Evolutionary conservation across 1,284 basidiomycete species (phyloP).

Genomic region (Tilletia horrida): DNA sequence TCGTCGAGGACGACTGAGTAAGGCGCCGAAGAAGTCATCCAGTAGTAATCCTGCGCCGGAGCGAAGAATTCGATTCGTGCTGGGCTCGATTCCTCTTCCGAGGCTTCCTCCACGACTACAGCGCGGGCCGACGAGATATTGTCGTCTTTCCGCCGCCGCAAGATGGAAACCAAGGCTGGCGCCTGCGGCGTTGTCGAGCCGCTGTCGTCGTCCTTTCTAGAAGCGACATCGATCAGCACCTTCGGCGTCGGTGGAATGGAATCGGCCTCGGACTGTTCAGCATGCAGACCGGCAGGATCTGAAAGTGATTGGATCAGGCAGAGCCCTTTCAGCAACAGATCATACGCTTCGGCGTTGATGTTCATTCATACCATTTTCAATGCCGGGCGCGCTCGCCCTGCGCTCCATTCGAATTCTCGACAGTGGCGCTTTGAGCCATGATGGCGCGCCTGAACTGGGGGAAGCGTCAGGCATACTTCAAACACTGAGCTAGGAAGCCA

Average conservation of each 20-base stretch:
- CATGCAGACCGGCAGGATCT: conserved; percentile 11
- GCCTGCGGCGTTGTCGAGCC: neutral
- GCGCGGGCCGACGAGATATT: no score
- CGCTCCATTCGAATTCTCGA: neutral
- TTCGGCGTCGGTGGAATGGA: no score
- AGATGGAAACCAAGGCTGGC: no score
- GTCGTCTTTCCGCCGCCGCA: no score
- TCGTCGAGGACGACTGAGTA: conserved; percentile 33
- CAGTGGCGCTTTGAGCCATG: conserved; percentile 2
- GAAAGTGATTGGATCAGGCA: neutral
- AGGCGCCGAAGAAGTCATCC: conserved; percentile 35
- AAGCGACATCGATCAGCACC: no score
- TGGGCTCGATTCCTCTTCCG: neutral
- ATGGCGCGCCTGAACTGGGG: no score
- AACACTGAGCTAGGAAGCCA: no score
- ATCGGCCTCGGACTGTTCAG: neutral
- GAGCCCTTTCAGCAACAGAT: neutral
- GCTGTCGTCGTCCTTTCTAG: neutral
- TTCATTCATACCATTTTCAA: neutral
- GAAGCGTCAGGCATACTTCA: no score
- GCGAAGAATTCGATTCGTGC: conserved; percentile 29
- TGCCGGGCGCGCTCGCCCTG: conserved; percentile 1
- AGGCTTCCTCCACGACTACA: neutral
- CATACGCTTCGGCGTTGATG: no score
- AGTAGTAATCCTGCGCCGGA: conserved; percentile 33